Evolutionary conservation across 371 early-diverging fungal genomes (phyloP).

Genomic region (Lichtheimia ornata): DNA sequence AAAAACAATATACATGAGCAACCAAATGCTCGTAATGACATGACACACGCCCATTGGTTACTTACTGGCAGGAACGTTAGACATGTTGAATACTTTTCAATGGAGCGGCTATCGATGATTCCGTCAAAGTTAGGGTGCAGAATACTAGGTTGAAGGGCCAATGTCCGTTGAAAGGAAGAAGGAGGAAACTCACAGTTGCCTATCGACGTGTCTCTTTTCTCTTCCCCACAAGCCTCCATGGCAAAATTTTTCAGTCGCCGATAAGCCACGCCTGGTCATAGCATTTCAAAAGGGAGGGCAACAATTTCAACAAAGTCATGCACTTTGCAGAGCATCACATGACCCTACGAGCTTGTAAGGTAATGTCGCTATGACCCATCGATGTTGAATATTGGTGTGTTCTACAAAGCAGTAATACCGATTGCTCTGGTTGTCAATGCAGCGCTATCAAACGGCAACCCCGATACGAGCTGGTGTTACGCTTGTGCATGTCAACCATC

Average conservation of each 20-base stretch:
- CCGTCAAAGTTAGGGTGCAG: conserved; percentile 20
- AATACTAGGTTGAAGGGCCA: conserved; percentile 17
- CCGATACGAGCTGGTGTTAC: too few species aligned
- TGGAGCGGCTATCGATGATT: conserved; percentile 22
- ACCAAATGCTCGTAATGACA: conserved; percentile 1
- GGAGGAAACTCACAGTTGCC: conserved; percentile 1
- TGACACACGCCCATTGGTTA: neutral
- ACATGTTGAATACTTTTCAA: conserved; percentile 20
- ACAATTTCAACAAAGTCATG: too few species aligned
- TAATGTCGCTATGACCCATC: too few species aligned
- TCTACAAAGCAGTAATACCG: too few species aligned
- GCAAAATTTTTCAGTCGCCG: conserved; percentile 1
- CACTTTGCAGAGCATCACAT: too few species aligned
- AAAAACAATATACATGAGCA: neutral
- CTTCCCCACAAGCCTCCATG: neutral
- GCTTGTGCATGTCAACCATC: too few species aligned
- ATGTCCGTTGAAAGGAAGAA: conserved; percentile 21
- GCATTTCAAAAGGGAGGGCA: too few species aligned
- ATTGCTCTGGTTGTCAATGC: too few species aligned
- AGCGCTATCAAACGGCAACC: too few species aligned
- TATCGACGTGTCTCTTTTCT: neutral
- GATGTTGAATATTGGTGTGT: too few species aligned
- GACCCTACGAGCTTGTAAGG: too few species aligned
- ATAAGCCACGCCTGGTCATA: neutral
- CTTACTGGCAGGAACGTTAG: conserved; percentile 25